These are phyloP conservation scores for Breynia disticha DNA, from an alignment of 441 rosid genomes.

Conservation along the genomic window DNA sequence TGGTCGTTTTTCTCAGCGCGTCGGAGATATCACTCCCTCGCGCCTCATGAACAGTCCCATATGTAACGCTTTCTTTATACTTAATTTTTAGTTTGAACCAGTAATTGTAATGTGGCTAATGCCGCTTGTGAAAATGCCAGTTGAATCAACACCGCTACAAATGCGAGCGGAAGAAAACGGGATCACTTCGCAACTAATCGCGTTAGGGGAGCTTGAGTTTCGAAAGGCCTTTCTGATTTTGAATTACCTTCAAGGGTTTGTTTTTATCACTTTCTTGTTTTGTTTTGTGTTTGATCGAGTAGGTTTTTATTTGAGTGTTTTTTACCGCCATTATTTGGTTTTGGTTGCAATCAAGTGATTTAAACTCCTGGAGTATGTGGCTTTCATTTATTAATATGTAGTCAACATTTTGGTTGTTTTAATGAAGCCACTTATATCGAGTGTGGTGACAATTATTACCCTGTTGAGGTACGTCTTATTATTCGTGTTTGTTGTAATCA, in stretches of 20 bases:
- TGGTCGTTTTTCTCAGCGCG: constrained; percentile 10
- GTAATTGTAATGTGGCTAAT: no score
- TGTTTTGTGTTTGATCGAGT: not conserved
- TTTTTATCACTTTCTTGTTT: constrained; percentile 2
- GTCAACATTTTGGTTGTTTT: no score
- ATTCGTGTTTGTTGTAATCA: not conserved
- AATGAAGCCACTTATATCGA: no score
- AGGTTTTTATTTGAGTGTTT: not conserved
- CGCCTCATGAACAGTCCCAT: constrained; percentile 1
- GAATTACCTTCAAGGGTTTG: constrained; percentile 57
- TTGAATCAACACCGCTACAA: not conserved
- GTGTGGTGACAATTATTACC: no score
- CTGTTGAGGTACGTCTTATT: no score
- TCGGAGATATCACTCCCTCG: constrained; percentile 6
- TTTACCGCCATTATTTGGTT: no score
- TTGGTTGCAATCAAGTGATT: no score
- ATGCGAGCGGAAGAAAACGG: not conserved
- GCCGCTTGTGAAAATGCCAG: no score
- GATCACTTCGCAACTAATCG: constrained; percentile 32
- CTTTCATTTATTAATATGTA: no score
- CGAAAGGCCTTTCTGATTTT: constrained; percentile 55
- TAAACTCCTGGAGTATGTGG: no score
- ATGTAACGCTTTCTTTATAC: not conserved
- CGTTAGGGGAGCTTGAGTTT: constrained; percentile 60
- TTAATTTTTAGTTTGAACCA: no score